These are phyloP conservation scores for Picea abies DNA, from an alignment of 83 land plant species.

Conservation along the genomic window DNA sequence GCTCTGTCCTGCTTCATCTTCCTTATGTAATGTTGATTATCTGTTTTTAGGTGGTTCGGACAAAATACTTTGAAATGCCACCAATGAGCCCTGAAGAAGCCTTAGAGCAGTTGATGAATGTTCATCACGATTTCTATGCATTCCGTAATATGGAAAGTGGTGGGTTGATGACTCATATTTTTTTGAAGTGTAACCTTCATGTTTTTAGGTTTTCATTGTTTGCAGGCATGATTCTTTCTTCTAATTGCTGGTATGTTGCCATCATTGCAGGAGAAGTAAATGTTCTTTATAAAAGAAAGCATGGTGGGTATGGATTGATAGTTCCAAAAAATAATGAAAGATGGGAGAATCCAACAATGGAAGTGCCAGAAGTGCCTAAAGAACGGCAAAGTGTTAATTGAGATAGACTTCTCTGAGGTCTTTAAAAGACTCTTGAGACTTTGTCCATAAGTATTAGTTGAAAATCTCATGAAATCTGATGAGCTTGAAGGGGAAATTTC, in stretches of 20 bases:
- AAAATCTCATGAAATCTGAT: not conserved
- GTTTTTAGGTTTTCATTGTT: constrained; percentile 16
- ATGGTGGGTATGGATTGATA: constrained; percentile 94
- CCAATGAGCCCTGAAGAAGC: constrained; percentile 85
- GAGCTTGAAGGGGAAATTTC: not conserved
- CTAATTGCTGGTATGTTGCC: constrained; percentile 10
- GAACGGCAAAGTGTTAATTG: not conserved
- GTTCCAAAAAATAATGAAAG: constrained; percentile 78
- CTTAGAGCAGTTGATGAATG: constrained; percentile 72
- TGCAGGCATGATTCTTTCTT: constrained; percentile 5
- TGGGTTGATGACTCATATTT: constrained; percentile 27
- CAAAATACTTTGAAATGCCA: constrained; percentile 93
- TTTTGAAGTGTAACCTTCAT: not conserved
- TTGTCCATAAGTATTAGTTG: not conserved
- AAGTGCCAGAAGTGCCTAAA: not conserved
- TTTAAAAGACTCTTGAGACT: constrained; percentile 3
- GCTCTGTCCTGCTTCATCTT: not conserved
- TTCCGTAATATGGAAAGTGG: constrained; percentile 94
- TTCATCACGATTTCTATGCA: constrained; percentile 93
- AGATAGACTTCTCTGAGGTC: not conserved
- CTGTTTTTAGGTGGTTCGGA: constrained; percentile 70
- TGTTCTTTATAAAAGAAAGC: constrained; percentile 83
- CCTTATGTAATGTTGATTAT: not conserved
- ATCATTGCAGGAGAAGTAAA: constrained; percentile 82
- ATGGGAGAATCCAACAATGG: constrained; percentile 31